phyloP scores from a whole-genome alignment of 2,329 filamentous ascomycete species.

The Aureobasidium sp. region DNA sequence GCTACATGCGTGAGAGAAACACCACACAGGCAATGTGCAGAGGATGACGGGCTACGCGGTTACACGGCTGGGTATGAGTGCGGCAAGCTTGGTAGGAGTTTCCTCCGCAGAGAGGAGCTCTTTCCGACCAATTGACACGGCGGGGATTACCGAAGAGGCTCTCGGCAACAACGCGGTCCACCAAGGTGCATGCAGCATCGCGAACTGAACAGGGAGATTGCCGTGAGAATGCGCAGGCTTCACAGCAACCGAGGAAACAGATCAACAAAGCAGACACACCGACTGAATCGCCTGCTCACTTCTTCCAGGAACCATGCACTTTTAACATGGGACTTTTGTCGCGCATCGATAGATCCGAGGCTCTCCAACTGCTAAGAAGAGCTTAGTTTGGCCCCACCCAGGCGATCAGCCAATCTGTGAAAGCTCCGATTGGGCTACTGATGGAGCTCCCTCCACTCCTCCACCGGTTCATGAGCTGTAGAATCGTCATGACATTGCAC shows the following conservation, averaged over 20 bases:
- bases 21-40: neutral
- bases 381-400: neutral
- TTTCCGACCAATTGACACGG: neutral
- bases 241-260: neutral
- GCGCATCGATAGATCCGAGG: conserved; percentile 1
- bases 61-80: neutral
- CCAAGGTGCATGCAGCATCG: neutral
- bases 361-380: neutral
- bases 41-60: neutral
- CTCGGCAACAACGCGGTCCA: neutral
- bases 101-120: neutral
- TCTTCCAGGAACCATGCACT: neutral
- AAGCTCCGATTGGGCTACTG: neutral
- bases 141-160: neutral
- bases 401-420: neutral
- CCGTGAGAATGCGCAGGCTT: neutral
- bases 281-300: neutral
- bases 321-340: neutral
- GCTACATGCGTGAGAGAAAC: neutral
- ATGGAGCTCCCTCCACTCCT: neutral
- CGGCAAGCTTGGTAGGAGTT: neutral
- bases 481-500: neutral
- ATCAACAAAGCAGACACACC: neutral
- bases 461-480: conserved; percentile 3
- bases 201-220: neutral